Percentiles rank a stretch among this genome's conserved stretches.
Conservation (phyloP, 495 filamentous ascomycete genomes). For the Haplographium delicatum region DNA sequence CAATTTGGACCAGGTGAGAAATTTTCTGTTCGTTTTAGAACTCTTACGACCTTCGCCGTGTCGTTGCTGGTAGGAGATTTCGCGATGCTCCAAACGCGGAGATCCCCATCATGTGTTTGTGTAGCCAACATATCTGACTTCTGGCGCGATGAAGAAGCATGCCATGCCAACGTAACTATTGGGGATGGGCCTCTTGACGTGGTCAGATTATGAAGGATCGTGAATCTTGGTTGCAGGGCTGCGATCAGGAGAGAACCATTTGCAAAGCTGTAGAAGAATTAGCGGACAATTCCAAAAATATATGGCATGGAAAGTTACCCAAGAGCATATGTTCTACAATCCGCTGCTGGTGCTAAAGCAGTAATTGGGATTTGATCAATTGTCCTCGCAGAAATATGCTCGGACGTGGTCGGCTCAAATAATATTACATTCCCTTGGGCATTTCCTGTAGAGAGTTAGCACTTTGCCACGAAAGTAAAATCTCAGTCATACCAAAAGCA, state of each 20-base stretch:
- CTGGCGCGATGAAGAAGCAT: conserved; percentile 92
- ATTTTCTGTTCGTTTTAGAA: conserved; percentile 75
- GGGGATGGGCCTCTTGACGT: conserved; percentile 79
- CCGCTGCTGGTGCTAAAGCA: conserved; percentile 81
- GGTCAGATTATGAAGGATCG: conserved; percentile 86
- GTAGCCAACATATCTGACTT: conserved; percentile 98
- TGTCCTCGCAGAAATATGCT: conserved; percentile 87
- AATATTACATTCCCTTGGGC: conserved; percentile 87
- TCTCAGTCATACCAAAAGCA: conserved; percentile 61
- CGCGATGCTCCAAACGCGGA: conserved; percentile 94
- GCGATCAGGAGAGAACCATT: conserved; percentile 94
- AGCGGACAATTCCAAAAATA: conserved; percentile 16
- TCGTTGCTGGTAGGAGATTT: conserved; percentile 73
- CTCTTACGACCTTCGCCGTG: conserved; percentile 77
- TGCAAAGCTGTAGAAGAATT: conserved; percentile 61
- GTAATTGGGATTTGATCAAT: conserved; percentile 90
- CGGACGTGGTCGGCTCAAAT: conserved; percentile 88
- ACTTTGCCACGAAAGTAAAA: conserved; percentile 17
- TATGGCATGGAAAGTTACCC: conserved; percentile 53
- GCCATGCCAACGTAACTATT: conserved; percentile 89
- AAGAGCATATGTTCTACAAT: conserved; percentile 95
- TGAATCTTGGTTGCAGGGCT: conserved; percentile 85
- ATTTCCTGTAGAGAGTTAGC: conserved; percentile 56
- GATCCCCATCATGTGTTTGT: conserved; percentile 85
- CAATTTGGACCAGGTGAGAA: conserved; percentile 77